Percentiles rank a stretch among this genome's conserved stretches.
phyloP scores from a whole-genome alignment of 495 filamentous ascomycete species.

The Cairneyella variabilis region DNA sequence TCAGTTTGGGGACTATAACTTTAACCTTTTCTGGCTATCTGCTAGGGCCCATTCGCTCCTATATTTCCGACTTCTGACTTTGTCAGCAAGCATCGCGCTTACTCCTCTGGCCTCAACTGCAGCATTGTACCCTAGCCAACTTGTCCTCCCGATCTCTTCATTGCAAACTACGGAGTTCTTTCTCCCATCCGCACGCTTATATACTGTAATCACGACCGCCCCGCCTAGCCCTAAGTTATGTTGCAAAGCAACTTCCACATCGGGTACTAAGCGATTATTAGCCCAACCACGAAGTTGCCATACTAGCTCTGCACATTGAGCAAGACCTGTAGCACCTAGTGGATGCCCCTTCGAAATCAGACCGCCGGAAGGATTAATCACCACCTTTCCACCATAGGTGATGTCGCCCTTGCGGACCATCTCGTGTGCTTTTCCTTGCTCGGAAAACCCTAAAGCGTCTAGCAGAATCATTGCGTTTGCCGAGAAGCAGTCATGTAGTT shows the following conservation, averaged over 20 bases:
- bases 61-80: too few relatives aligned
- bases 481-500: conserved; percentile 95
- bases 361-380: conserved; percentile 90
- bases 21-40: too few relatives aligned
- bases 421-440: conserved; percentile 82
- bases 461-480: conserved; percentile 88
- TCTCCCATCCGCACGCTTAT: conserved; percentile 76
- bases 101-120: conserved; percentile 76
- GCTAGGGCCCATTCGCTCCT: too few relatives aligned
- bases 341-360: conserved; percentile 96
- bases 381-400: conserved; percentile 80
- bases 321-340: conserved; percentile 84
- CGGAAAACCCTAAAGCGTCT: conserved; percentile 76
- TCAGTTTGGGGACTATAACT: too few relatives aligned
- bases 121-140: conserved; percentile 82
- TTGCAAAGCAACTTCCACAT: conserved; percentile 71
- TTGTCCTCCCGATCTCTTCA: conserved; percentile 55
- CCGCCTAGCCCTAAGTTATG: conserved; percentile 93
- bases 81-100: too few relatives aligned
- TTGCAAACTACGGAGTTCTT: conserved; percentile 50
- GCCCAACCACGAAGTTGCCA: conserved; percentile 97
- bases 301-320: conserved; percentile 92
- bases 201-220: conserved; percentile 85
- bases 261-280: conserved; percentile 71
- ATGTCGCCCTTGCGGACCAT: conserved; percentile 84